A percentile compares a stretch with the other conserved stretches of the same genome.
These are phyloP conservation scores for Globisporangium emineosum DNA, from an alignment of 352 stramenopile species.

Conservation along the genomic window DNA sequence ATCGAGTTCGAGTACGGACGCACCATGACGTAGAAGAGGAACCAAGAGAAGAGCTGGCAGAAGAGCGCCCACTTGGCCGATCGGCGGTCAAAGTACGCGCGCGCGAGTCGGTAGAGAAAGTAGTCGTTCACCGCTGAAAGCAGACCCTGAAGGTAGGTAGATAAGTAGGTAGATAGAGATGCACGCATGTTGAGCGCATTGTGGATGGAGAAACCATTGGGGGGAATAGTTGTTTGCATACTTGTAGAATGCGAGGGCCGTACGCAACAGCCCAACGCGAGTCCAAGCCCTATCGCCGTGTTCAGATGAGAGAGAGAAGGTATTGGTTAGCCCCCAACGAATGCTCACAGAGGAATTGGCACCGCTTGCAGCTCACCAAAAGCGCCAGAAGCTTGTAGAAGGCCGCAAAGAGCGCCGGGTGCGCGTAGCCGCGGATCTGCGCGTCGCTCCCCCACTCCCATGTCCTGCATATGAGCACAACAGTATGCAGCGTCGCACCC, in stretches of 20 bases:
- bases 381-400: constrained; percentile 76
- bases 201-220: background rate
- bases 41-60: constrained; percentile 81
- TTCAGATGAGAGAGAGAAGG: background rate
- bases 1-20: constrained; percentile 86
- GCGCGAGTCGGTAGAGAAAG: constrained; percentile 65
- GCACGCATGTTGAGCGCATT: background rate
- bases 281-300: constrained; percentile 58
- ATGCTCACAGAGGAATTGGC: background rate
- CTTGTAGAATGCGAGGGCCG: constrained; percentile 66
- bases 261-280: constrained; percentile 83
- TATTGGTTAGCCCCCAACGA: background rate
- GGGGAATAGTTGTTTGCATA: constrained; percentile 7
- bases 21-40: constrained; percentile 84
- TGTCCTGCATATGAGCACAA: constrained; percentile 37
- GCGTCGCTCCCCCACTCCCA: constrained; percentile 84
- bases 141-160: constrained; percentile 35
- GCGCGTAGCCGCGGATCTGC: constrained; percentile 70
- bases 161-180: too few relatives aligned
- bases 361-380: too few relatives aligned
- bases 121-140: constrained; percentile 69
- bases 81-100: constrained; percentile 60
- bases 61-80: constrained; percentile 70
- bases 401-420: constrained; percentile 71
- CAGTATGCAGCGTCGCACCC: background rate